Percentiles rank a stretch among this genome's conserved stretches.
Conservation (phyloP, 176 grass and related monocot species). For the Oryza longistaminata region DNA sequence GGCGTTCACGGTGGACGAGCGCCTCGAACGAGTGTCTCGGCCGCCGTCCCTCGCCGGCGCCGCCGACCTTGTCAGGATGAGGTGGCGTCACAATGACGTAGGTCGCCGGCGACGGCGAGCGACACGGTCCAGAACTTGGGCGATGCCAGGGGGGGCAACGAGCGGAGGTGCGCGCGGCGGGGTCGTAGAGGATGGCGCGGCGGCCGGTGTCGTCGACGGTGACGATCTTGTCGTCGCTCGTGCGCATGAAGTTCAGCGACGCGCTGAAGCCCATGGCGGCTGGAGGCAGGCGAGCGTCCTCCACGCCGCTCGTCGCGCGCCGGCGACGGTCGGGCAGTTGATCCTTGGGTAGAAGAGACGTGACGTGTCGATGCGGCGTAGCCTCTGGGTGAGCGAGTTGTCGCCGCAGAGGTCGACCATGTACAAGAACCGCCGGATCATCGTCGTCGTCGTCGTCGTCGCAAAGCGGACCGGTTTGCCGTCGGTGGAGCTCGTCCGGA, state of each 20-base stretch:
- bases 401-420: background rate
- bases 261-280: background rate
- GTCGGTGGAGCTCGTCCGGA: no score
- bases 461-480: background rate
- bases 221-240: background rate
- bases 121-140: background rate
- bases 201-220: background rate
- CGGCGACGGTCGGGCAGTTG: background rate
- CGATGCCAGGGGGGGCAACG: background rate
- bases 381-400: background rate
- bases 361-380: background rate
- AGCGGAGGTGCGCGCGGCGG: no score
- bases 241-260: background rate
- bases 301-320: background rate
- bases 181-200: background rate
- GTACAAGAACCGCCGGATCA: background rate
- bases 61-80: background rate
- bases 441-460: background rate
- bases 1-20: background rate
- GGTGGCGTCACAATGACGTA: background rate
- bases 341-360: background rate
- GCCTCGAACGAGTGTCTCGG: background rate
- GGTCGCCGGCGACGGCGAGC: background rate
- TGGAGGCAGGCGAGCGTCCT: background rate
- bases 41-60: background rate